A percentile compares a stretch with the other conserved stretches of the same genome.
These are phyloP conservation scores for Coix lacrymajobi DNA, from an alignment of 176 grass and related monocot species.

Conservation along the genomic window DNA sequence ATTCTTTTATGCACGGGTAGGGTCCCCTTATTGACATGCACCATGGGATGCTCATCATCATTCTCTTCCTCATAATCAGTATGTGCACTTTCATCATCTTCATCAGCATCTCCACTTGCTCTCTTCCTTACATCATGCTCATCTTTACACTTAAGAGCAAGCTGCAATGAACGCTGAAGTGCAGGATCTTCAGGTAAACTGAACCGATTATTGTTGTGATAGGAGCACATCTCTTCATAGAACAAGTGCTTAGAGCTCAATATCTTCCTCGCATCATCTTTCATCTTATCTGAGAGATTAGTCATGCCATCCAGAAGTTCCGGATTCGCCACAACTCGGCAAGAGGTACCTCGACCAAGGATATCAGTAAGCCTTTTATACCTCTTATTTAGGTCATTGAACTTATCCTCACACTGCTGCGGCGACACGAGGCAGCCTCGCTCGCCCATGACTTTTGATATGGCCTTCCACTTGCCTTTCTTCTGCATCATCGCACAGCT, in stretches of 20 bases:
- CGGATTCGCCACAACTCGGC: slow-evolving; percentile 54
- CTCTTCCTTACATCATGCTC: slow-evolving; percentile 33
- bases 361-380: slow-evolving; percentile 67
- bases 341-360: slow-evolving; percentile 57
- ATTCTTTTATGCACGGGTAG: slow-evolving; percentile 42
- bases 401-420: slow-evolving; percentile 72
- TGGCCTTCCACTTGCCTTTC: slow-evolving; percentile 68
- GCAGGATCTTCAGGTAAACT: slow-evolving; percentile 49
- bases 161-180: slow-evolving; percentile 46
- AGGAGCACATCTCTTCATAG: slow-evolving; percentile 76
- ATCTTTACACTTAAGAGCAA: slow-evolving; percentile 54
- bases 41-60: slow-evolving; percentile 31
- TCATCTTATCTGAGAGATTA: slow-evolving; percentile 47
- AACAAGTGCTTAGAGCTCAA: slow-evolving; percentile 69
- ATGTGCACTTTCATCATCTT: slow-evolving; percentile 47
- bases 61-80: slow-evolving; percentile 53
- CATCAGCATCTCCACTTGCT: slow-evolving; percentile 43
- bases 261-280: slow-evolving; percentile 56
- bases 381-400: slow-evolving; percentile 81
- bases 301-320: slow-evolving; percentile 43
- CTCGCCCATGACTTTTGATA: slow-evolving; percentile 56
- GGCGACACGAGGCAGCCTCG: slow-evolving; percentile 57
- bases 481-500: slow-evolving; percentile 52
- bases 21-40: slow-evolving; percentile 23
- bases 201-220: slow-evolving; percentile 50